Evolutionary conservation across 2,329 filamentous ascomycete genomes (phyloP).

Genomic region (Aspergillus latus): DNA sequence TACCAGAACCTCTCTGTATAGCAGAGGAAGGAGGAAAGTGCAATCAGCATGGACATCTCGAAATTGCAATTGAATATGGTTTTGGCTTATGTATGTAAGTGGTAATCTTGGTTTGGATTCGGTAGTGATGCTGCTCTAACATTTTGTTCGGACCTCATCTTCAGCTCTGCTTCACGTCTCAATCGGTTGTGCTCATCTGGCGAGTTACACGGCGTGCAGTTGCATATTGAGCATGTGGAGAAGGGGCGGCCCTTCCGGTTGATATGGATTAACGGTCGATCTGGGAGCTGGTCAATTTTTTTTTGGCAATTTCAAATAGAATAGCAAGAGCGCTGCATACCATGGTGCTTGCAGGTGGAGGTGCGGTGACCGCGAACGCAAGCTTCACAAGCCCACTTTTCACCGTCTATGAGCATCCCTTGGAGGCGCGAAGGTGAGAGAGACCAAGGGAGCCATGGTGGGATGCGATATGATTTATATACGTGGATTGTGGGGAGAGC

Average conservation of each 20-base stretch:
- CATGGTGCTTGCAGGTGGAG: slow-evolving; percentile 91
- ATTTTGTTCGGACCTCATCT: slow-evolving; percentile 16
- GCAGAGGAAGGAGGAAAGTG: slow-evolving; percentile 10
- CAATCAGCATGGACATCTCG: slow-evolving; percentile 21
- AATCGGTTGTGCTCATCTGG: slow-evolving; percentile 80
- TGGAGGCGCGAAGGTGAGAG: slow-evolving; percentile 10
- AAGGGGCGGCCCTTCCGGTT: slow-evolving; percentile 96
- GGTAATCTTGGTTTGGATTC: background rate
- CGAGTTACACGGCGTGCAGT: slow-evolving; percentile 79
- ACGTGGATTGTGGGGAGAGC: slow-evolving; percentile 13
- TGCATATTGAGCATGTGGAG: slow-evolving; percentile 92
- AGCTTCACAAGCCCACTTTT: slow-evolving; percentile 96
- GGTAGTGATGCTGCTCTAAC: slow-evolving; percentile 11
- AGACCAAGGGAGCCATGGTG: slow-evolving; percentile 10
- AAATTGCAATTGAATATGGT: background rate
- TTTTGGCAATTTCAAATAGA: background rate
- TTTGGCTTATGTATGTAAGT: background rate
- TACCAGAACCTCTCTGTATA: slow-evolving; percentile 18
- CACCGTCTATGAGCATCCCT: slow-evolving; percentile 80
- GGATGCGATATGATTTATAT: slow-evolving; percentile 22
- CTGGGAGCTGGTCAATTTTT: slow-evolving; percentile 46
- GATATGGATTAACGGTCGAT: slow-evolving; percentile 87
- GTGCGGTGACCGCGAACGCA: slow-evolving; percentile 96
- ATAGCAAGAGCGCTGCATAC: slow-evolving; percentile 48
- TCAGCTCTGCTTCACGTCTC: slow-evolving; percentile 34